Conservation (phyloP, 345 rosid genomes). For the Conringia planisiliqua region DNA sequence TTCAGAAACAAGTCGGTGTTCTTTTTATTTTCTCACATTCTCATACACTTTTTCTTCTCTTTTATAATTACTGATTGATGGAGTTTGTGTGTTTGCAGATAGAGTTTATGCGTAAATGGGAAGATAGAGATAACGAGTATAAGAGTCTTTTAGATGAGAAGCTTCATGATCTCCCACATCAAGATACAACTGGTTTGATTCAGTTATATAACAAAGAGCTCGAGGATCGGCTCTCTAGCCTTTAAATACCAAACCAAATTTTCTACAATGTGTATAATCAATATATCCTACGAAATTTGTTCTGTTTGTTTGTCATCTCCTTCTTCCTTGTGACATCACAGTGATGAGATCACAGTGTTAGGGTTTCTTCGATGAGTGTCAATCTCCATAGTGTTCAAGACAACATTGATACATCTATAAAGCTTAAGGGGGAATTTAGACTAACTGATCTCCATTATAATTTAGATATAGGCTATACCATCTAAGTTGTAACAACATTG, state of each 20-base stretch:
- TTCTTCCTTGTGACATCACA: too few species aligned
- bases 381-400: too few species aligned
- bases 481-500: too few species aligned
- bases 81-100: constrained; percentile 42
- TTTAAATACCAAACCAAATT: constrained; percentile 14
- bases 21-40: too few species aligned
- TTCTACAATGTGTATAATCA: neutral
- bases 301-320: neutral
- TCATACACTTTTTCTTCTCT: neutral
- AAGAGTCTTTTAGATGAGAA: constrained; percentile 57
- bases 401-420: too few species aligned
- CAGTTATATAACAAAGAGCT: constrained; percentile 61
- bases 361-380: too few species aligned
- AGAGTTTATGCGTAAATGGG: constrained; percentile 66
- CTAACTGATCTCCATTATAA: too few species aligned
- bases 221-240: constrained; percentile 48
- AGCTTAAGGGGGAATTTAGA: too few species aligned
- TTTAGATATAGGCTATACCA: too few species aligned
- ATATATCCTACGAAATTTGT: neutral
- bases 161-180: constrained; percentile 44
- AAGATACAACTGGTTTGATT: constrained; percentile 49
- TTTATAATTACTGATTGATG: neutral
- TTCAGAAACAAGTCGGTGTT: constrained; percentile 71
- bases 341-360: too few species aligned
- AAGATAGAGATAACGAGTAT: constrained; percentile 61